Evolutionary conservation across 2,329 filamentous ascomycete species (phyloP).

Genomic region (Trichoderma citrinoviride): DNA sequence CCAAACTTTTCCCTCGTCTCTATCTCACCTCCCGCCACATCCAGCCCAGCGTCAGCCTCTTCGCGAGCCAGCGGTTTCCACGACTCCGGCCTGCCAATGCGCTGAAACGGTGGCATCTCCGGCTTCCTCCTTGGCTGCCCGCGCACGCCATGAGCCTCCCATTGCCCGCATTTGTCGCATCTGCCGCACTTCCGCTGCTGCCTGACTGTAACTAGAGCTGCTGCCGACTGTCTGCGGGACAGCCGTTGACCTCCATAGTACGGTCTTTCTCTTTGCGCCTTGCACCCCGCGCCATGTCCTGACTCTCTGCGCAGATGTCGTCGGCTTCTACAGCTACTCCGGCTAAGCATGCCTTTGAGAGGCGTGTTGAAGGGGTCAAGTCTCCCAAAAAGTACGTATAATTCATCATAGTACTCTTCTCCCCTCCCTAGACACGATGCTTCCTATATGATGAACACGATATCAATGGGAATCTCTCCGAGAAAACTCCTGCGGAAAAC

Average conservation of each 20-base stretch:
- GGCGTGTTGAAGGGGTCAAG: constrained; percentile 78
- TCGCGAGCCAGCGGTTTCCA: constrained; percentile 16
- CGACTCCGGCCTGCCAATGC: constrained; percentile 25
- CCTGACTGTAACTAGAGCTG: constrained; percentile 21
- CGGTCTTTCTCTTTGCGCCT: not conserved
- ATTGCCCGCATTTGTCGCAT: not conserved
- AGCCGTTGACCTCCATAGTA: constrained; percentile 23
- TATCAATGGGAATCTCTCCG: constrained; percentile 99
- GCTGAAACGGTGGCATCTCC: constrained; percentile 22
- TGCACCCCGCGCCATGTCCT: constrained; percentile 16
- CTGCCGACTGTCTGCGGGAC: constrained; percentile 21
- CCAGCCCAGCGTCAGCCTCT: not conserved
- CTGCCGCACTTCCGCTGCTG: constrained; percentile 1
- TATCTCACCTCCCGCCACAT: not conserved
- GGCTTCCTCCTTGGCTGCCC: constrained; percentile 24
- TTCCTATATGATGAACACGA: constrained; percentile 70
- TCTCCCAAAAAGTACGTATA: constrained; percentile 79
- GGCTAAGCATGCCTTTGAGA: constrained; percentile 71
- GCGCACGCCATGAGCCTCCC: constrained; percentile 20
- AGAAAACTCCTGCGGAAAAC: constrained; percentile 86
- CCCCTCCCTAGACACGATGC: constrained; percentile 8
- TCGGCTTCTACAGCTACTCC: constrained; percentile 71
- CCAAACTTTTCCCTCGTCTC: not conserved
- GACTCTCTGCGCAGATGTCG: constrained; percentile 53
- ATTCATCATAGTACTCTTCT: not conserved